phyloP scores from a whole-genome alignment of 148 eudicot species.

The Camellia granthamiana region DNA sequence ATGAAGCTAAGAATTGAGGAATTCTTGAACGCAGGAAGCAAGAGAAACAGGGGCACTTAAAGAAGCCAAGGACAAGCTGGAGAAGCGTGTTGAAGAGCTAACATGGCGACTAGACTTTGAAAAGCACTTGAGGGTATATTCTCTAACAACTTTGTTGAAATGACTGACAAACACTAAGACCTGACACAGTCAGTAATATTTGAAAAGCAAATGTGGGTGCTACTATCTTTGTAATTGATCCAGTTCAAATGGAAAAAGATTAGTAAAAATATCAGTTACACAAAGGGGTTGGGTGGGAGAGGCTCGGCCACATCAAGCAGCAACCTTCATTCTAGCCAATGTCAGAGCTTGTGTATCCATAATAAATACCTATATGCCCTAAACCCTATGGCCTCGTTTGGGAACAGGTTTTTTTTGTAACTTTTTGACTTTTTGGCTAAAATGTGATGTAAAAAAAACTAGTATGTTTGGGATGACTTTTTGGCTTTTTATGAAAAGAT shows the following conservation, averaged over 20 bases:
- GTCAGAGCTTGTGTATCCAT: not conserved
- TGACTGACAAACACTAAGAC: not conserved
- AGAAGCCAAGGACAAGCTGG: slow-evolving; percentile 99
- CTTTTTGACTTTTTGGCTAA: too few species aligned
- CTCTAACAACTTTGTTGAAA: slow-evolving; percentile 7
- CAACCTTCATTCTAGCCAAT: not conserved
- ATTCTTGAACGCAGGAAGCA: slow-evolving; percentile 61
- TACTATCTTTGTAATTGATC: not conserved
- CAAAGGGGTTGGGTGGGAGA: not conserved
- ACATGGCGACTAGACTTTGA: slow-evolving; percentile 93
- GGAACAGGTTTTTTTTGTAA: too few species aligned
- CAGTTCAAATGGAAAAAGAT: not conserved
- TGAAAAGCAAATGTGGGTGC: not conserved
- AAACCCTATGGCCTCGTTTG: too few species aligned
- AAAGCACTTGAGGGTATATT: slow-evolving; percentile 72
- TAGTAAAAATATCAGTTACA: not conserved
- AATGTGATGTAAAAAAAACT: too few species aligned
- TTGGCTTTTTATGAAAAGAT: too few species aligned
- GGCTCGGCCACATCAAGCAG: not conserved
- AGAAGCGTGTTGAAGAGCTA: slow-evolving; percentile 97
- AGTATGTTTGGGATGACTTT: too few species aligned
- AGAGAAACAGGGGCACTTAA: slow-evolving; percentile 97
- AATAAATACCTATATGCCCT: not conserved
- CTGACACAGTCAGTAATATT: not conserved
- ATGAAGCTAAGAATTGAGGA: slow-evolving; percentile 1